A percentile compares a stretch with the other conserved stretches of the same genome.
phyloP scores from a whole-genome alignment of 1,284 basidiomycete genomes.

The Cutaneotrichosporon mucoides region DNA sequence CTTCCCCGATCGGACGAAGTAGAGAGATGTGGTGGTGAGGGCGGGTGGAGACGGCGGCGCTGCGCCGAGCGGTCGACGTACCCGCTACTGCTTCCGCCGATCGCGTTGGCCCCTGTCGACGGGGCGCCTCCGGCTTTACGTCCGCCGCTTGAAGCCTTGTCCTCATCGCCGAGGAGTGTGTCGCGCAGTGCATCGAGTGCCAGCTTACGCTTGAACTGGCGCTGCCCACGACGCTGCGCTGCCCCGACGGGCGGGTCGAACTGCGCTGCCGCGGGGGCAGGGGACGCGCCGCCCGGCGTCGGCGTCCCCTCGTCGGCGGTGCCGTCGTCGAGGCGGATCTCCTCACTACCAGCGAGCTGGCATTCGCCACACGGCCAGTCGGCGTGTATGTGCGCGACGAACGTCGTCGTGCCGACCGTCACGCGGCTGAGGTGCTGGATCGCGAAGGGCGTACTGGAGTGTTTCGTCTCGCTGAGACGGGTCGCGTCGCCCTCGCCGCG shows the following conservation, averaged over 20 bases:
- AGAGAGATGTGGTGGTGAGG: slow-evolving; percentile 14
- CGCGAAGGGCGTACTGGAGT: slow-evolving; percentile 30
- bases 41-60: slow-evolving; percentile 29
- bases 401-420: slow-evolving; percentile 39
- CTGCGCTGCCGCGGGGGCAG: too few species aligned
- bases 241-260: slow-evolving; percentile 2
- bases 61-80: slow-evolving; percentile 43
- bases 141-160: neutral
- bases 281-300: too few species aligned
- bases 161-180: slow-evolving; percentile 25
- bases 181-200: slow-evolving; percentile 36
- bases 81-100: neutral
- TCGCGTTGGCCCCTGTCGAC: too few species aligned
- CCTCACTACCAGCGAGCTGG: slow-evolving; percentile 27
- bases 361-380: slow-evolving; percentile 47
- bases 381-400: slow-evolving; percentile 39
- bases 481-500: slow-evolving; percentile 12
- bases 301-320: too few species aligned
- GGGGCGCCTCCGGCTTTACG: too few species aligned
- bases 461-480: slow-evolving; percentile 30
- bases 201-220: slow-evolving; percentile 19
- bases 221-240: slow-evolving; percentile 7
- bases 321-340: slow-evolving; percentile 33
- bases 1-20: neutral
- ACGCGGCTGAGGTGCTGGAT: slow-evolving; percentile 33